phyloP scores from a whole-genome alignment of 2,329 filamentous ascomycete genomes.

The Arthrocladium fulminans region DNA sequence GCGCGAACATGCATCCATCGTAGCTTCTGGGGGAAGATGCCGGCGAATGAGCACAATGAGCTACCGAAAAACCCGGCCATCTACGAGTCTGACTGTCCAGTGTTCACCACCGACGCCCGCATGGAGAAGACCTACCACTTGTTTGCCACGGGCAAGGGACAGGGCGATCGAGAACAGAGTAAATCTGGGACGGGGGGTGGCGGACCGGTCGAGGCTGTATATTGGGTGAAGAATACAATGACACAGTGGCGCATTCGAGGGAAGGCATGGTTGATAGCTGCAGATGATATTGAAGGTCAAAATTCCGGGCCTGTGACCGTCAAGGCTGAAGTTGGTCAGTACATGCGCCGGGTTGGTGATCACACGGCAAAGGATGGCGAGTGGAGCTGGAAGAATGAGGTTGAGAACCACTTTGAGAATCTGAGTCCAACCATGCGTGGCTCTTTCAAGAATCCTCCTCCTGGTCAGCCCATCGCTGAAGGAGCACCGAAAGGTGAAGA shows the following conservation, averaged over 20 bases:
- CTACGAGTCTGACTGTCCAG: slow-evolving; percentile 68
- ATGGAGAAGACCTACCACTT: slow-evolving; percentile 78
- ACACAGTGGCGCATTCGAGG: slow-evolving; percentile 84
- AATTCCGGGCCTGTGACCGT: slow-evolving; percentile 49
- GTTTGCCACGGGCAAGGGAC: slow-evolving; percentile 42
- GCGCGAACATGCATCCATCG: slow-evolving; percentile 76
- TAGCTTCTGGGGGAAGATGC: slow-evolving; percentile 67
- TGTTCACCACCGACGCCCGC: slow-evolving; percentile 78
- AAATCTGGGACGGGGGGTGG: slow-evolving; percentile 52
- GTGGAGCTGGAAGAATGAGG: slow-evolving; percentile 72
- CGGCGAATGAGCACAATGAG: slow-evolving; percentile 62
- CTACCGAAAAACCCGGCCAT: slow-evolving; percentile 60
- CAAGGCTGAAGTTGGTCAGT: slow-evolving; percentile 49
- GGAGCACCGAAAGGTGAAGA: slow-evolving; percentile 39
- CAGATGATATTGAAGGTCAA: slow-evolving; percentile 50
- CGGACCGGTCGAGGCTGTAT: slow-evolving; percentile 69
- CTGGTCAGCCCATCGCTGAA: slow-evolving; percentile 53
- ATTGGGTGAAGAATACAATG: slow-evolving; percentile 62
- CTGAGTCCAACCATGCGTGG: slow-evolving; percentile 69
- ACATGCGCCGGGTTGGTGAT: slow-evolving; percentile 44
- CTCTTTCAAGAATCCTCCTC: slow-evolving; percentile 62
- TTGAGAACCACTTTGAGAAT: slow-evolving; percentile 87
- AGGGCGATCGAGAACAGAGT: slow-evolving; percentile 35
- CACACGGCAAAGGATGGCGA: slow-evolving; percentile 32
- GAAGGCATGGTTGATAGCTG: slow-evolving; percentile 64